Base-by-base conservation (phyloP, 1,139 yeast genomes). In the Yamadazyma membranifaciens region DNA sequence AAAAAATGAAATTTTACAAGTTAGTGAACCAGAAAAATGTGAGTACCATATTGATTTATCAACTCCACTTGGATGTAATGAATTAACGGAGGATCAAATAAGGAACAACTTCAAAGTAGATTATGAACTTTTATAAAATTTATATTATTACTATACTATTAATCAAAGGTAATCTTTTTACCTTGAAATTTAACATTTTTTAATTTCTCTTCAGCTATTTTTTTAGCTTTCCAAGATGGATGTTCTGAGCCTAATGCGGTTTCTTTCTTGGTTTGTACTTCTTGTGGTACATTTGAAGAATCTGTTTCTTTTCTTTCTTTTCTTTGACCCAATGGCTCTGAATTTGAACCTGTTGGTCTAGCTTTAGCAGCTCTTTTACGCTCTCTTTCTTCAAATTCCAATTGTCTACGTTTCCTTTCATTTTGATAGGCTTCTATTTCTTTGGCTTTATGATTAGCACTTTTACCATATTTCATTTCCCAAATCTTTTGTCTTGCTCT, bases 211-310 rank as follows among this genome's bases (percentile, higher is more conserved):
- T 87, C 85, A 41, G 86, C 87, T 45, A 70, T 60, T 62, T 74
- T 76, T 65, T 83, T 84, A 14, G 98, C 98, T 53, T 81, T 83
- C 98, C 98, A 92, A 2, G 98, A 92, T 13, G 98, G 98, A 76
- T 92, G 98, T 12, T 42, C 48, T 2, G 16, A 7, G 7, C 43
- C 43, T 31, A 40, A 36, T 9, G 29, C 35, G 7, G 40, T 27
- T 31, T 32, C 27, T 27, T 34, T 17, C n/a, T 20, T 13, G 9
- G 16, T 13, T n/a, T n/a, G 13, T 3, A 11, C 3, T 3, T 17
- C 24, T 15, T 6, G 15, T 12, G 12, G n/a, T 14, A 16, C 10
- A n/a, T 9, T 13, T 7, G 16, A n/a, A 9, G 7, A 20, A 30
- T 30, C 4, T 12, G 36, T 31, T 32, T 24, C 17, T 25, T 35